These are phyloP conservation scores for Euphorbia schlechtendalii DNA, from an alignment of 441 rosid species.

Conservation along the genomic window DNA sequence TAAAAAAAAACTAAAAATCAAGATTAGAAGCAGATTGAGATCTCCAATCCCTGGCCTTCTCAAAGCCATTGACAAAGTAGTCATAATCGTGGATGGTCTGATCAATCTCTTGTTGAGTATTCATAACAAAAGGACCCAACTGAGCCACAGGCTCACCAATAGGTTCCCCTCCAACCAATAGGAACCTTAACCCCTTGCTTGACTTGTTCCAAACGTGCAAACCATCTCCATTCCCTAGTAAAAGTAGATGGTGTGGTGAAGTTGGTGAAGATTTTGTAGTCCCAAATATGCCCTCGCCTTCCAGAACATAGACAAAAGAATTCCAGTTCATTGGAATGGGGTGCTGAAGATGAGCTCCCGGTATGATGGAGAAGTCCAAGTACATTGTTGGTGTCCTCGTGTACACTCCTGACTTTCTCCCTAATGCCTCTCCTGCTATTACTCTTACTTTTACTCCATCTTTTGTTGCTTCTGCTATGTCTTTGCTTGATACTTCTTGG, in stretches of 20 bases:
- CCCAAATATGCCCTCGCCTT: slow-evolving; percentile 71
- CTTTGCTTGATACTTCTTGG: slow-evolving; percentile 62
- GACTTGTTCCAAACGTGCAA: slow-evolving; percentile 75
- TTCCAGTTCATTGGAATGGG: slow-evolving; percentile 62
- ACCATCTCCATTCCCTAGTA: slow-evolving; percentile 52
- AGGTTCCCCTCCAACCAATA: slow-evolving; percentile 76
- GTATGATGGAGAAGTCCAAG: slow-evolving; percentile 65
- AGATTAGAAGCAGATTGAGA: slow-evolving; percentile 47
- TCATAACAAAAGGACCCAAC: slow-evolving; percentile 90
- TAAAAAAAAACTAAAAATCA: slow-evolving; percentile 27
- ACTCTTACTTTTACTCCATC: slow-evolving; percentile 66
- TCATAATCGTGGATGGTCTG: slow-evolving; percentile 64
- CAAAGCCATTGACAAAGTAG: slow-evolving; percentile 64
- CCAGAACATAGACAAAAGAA: slow-evolving; percentile 61
- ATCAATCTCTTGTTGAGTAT: slow-evolving; percentile 78
- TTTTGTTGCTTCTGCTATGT: slow-evolving; percentile 51
- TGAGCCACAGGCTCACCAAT: slow-evolving; percentile 70
- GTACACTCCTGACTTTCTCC: slow-evolving; percentile 56
- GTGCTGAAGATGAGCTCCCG: slow-evolving; percentile 56
- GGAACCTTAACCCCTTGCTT: slow-evolving; percentile 45
- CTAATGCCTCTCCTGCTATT: slow-evolving; percentile 82
- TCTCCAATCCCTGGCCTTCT: slow-evolving; percentile 77
- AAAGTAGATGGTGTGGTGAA: slow-evolving; percentile 53
- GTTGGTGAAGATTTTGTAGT: slow-evolving; percentile 25
- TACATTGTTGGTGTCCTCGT: slow-evolving; percentile 89